These are phyloP conservation scores for Mortierella polycephala DNA, from an alignment of 371 early-diverging fungal genomes.

Conservation along the genomic window DNA sequence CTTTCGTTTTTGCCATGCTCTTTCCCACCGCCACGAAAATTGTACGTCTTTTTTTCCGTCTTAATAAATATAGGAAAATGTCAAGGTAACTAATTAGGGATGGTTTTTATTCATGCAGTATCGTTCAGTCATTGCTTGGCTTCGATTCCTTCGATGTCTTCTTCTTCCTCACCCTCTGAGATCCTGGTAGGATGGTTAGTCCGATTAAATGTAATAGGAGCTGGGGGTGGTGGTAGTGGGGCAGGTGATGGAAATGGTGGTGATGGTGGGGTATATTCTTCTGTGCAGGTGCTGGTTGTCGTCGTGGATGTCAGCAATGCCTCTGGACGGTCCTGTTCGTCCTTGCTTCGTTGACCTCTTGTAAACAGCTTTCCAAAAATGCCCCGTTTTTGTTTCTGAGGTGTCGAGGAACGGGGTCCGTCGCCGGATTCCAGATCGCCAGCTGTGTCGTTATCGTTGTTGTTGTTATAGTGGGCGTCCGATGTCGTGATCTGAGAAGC, in stretches of 20 bases:
- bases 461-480: slow-evolving; percentile 1
- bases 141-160: slow-evolving; percentile 27
- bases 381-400: slow-evolving; percentile 15
- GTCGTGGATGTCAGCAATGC: background rate
- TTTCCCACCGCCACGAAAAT: background rate
- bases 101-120: background rate
- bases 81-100: too few relatives aligned
- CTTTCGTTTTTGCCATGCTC: background rate
- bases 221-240: background rate
- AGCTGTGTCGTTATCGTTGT: background rate
- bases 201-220: slow-evolving; percentile 19
- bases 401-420: background rate
- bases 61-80: background rate
- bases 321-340: background rate
- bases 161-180: slow-evolving; percentile 49
- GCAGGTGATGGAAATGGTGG: slow-evolving; percentile 1
- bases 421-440: background rate
- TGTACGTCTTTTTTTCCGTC: background rate
- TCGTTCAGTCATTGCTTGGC: background rate
- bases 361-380: slow-evolving; percentile 30
- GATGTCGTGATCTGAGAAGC: background rate
- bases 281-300: background rate
- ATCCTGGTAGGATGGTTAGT: slow-evolving; percentile 49
- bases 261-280: slow-evolving; percentile 2
- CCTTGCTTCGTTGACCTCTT: slow-evolving; percentile 6